Evolutionary conservation across 495 filamentous ascomycete genomes (phyloP).

Genomic region (Aspergillus nidulans): DNA sequence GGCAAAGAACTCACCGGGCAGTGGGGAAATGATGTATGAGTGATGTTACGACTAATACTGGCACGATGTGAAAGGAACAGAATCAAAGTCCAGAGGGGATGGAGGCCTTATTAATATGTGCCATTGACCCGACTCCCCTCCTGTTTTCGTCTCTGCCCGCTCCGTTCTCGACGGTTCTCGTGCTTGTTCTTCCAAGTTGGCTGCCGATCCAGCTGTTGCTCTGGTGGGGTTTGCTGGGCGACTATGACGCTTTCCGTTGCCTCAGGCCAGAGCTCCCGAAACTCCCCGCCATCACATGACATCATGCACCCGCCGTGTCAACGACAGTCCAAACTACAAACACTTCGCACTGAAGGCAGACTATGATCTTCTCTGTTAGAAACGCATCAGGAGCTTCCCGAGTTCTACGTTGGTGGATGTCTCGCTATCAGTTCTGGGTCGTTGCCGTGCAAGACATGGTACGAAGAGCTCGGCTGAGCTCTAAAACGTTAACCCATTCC

Average conservation of each 20-base stretch:
- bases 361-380: no score
- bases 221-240: slow-evolving; percentile 15
- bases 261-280: slow-evolving; percentile 20
- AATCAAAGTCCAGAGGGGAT: slow-evolving; percentile 5
- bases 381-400: background rate
- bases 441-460: background rate
- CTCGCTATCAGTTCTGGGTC: background rate
- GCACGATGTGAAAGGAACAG: slow-evolving; percentile 7
- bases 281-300: slow-evolving; percentile 28
- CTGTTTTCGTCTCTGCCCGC: background rate
- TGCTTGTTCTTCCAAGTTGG: background rate
- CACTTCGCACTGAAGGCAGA: background rate
- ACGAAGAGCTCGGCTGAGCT: slow-evolving; percentile 1
- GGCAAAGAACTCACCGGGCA: slow-evolving; percentile 32
- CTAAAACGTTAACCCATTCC: slow-evolving; percentile 30
- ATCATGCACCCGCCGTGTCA: slow-evolving; percentile 13
- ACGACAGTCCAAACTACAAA: background rate
- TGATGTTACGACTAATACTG: slow-evolving; percentile 9
- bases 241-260: slow-evolving; percentile 16
- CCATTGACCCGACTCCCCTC: background rate
- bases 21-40: slow-evolving; percentile 26
- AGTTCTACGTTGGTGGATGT: background rate
- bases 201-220: background rate
- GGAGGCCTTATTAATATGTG: background rate
- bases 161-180: background rate